Evolutionary conservation across 345 rosid genomes (phyloP), one percentile per base, ranked within the genome.

Genomic region (Sisymbrium irio): DNA sequence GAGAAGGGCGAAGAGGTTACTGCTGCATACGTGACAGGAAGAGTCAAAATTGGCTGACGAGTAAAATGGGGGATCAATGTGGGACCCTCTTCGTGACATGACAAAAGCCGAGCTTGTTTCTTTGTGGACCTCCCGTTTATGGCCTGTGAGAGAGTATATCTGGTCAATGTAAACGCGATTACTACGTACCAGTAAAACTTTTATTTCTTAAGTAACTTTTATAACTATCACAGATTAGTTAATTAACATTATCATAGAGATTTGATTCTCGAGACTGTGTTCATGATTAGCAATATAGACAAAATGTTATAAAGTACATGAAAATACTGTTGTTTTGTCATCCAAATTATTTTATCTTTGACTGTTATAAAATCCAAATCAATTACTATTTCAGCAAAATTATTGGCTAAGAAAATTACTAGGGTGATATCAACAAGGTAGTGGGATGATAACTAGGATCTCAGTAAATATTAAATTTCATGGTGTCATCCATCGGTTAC

Each of bases 41-140:
- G 39, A 39, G 72, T 57, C 72, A 74, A 74, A 49, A 7, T 58
- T 74, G 78, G 78, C 67, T 66, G 50, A 47, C 60, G 42, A 62
- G 66, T 62, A 14, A 62, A 40, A 12, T 7, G 32, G 18, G 49
- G 20, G 17, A 11, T 42, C 12, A 27, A 65, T 37, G n/a, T 46
- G 67, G 61, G 78, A 47, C 72, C 78, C 44, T 30, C 27, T 18
- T 58, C 9, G 20, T 58, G 72, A 57, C 67, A 37, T 37, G 78
- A 74, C 72, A 28, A 64, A 46, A 47, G 50, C 51, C 59, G 2
- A 56, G 22, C 64, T 42, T 72, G 28, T 63, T 73, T 41, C 41
- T 65, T 47, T 36, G 9, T 18, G 42, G 78, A 28, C 3, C 66
- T 10, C 20, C 47, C 18, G 8, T 6, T 7, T 28, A 55, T 32